Base-by-base conservation (phyloP, 768 basidiomycete species). In the Tulasnella sp. region DNA sequence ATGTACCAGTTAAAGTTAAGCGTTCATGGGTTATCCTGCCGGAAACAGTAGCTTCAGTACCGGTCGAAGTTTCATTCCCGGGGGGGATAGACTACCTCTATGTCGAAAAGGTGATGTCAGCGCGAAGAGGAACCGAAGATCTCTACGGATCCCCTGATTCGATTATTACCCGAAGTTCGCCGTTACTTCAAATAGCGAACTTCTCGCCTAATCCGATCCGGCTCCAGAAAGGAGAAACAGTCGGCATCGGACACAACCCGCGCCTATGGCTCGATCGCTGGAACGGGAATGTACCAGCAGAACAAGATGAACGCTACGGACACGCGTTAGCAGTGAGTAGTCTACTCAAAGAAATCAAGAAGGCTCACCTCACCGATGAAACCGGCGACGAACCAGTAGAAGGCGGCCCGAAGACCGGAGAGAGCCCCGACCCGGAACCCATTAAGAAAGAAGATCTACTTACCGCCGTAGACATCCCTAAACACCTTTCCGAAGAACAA, bases 351-450 rank as follows among this genome's bases (percentile, higher is more conserved):
- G 58, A 62, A 31, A 10, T 62, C 24, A 27, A 34, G 31, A 62
- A 62, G 18, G 14, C 27, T 34, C 58, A 62, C 31, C n/a, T 62
- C 1, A 1, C 58, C 10, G 24, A 38, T 4, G 79, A 73, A 75
- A n/a, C 68, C 18, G 79, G 75, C 34, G 83, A 83, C 3, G 81
- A 82, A 7, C 81, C 82, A 1, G 5, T 85, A 1, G 84, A 83
- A 79, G 84, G 85, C 68, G 84, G 73, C 9, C 85, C 85, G 0
- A 86, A 86, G 68, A 84, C 84, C 0, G 71, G 82, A 0, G 84
- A 82, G 21, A 74, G 81, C 0, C 84, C 84, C 19, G 82, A 80
- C 10, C 82, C 82, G 16, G 81, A 77, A 16, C 40, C 80, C 6
- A 31, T 74, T 39, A 39, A 24, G 21, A 68, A 56, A 3, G 52